These are phyloP conservation scores for Vitis hybrid DNA, from an alignment of 177 flowering plant genomes.

Conservation along the genomic window DNA sequence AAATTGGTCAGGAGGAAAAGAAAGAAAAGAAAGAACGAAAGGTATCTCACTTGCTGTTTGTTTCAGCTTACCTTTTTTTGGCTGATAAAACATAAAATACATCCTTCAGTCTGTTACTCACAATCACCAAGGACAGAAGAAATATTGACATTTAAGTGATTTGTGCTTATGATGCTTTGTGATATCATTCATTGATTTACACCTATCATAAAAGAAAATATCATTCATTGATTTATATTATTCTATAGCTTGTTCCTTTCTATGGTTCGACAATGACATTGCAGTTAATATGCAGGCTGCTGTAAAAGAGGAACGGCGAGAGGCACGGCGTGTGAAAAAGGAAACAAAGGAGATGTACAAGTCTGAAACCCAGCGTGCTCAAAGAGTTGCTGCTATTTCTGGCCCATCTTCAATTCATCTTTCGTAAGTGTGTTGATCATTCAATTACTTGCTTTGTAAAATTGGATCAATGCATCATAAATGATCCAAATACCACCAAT, in stretches of 20 bases:
- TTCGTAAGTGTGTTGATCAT: slow-evolving; percentile 36
- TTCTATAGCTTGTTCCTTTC: neutral
- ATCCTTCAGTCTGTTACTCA: too few relatives aligned
- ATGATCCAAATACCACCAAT: too few relatives aligned
- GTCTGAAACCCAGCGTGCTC: slow-evolving; percentile 76
- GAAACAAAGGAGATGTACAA: slow-evolving; percentile 71
- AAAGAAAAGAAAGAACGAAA: slow-evolving; percentile 94
- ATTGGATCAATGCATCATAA: too few relatives aligned
- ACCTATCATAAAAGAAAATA: too few relatives aligned
- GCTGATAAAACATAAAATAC: too few relatives aligned
- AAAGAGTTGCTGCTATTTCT: slow-evolving; percentile 69
- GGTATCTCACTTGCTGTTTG: slow-evolving; percentile 38
- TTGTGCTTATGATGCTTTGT: neutral
- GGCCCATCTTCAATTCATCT: slow-evolving; percentile 80
- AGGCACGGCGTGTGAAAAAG: slow-evolving; percentile 77
- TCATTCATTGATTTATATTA: neutral
- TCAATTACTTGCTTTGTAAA: neutral
- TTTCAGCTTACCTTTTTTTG: neutral
- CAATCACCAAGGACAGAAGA: too few relatives aligned
- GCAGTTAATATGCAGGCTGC: slow-evolving; percentile 56
- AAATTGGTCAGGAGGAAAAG: slow-evolving; percentile 68
- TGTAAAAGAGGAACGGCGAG: slow-evolving; percentile 80
- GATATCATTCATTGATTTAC: neutral
- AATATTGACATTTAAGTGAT: too few relatives aligned
- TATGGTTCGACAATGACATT: neutral